Evolutionary conservation across 495 filamentous ascomycete species (phyloP).

Genomic region (Penicillium diatomitis): DNA sequence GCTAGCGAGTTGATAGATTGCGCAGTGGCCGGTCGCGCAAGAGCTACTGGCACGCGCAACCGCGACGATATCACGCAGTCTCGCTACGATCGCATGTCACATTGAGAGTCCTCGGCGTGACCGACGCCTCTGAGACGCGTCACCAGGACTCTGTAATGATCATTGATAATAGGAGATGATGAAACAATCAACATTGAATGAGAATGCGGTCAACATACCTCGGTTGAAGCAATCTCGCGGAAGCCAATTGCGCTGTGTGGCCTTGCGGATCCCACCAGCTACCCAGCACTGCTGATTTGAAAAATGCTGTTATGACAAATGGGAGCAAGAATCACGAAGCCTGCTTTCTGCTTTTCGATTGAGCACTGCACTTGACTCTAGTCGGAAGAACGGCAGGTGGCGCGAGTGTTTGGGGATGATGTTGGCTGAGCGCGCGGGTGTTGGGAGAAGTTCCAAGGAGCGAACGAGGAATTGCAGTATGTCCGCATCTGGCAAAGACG

Average conservation of each 20-base stretch:
- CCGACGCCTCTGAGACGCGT: background rate
- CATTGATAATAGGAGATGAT: background rate
- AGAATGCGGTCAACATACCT: conserved; percentile 16
- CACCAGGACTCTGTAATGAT: no score
- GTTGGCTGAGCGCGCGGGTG: conserved; percentile 10
- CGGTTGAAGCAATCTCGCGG: conserved; percentile 10
- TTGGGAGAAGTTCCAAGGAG: conserved; percentile 14
- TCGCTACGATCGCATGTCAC: conserved; percentile 18
- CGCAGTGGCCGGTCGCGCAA: conserved; percentile 8
- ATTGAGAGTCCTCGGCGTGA: background rate
- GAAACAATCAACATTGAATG: background rate
- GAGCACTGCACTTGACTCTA: no score
- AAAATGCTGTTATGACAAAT: background rate
- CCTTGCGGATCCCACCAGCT: background rate
- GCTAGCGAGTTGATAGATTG: background rate
- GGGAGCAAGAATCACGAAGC: background rate
- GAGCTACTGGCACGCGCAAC: background rate
- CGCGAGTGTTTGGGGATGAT: conserved; percentile 1
- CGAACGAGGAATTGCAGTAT: conserved; percentile 13
- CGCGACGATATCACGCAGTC: conserved; percentile 7
- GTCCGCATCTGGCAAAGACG: conserved; percentile 14
- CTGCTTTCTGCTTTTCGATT: no score
- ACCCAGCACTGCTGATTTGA: background rate
- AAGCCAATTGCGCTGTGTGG: conserved; percentile 8
- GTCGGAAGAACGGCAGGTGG: no score